Conservation (phyloP, 768 basidiomycete genomes). For the Rhizopogon sp. region DNA sequence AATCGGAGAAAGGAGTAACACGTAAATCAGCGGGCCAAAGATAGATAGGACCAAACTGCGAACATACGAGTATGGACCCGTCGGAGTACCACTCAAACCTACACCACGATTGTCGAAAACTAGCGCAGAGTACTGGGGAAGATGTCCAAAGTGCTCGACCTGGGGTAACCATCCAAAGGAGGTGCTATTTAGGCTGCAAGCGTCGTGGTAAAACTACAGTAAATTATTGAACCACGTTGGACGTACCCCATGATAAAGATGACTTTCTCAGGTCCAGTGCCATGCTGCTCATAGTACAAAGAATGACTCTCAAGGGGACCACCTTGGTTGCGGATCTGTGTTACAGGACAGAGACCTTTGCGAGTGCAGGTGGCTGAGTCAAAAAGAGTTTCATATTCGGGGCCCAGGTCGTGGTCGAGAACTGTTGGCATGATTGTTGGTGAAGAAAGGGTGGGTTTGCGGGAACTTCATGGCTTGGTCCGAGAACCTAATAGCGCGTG, state of each 20-base stretch:
- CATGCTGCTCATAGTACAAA: slow-evolving; percentile 78
- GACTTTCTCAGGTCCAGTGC: slow-evolving; percentile 56
- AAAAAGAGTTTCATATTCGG: slow-evolving; percentile 42
- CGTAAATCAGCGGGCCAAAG: too few relatives aligned
- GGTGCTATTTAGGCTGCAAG: slow-evolving; percentile 51
- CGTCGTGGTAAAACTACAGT: not conserved
- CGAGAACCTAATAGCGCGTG: too few relatives aligned
- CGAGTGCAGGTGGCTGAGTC: slow-evolving; percentile 55
- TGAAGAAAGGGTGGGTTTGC: not conserved
- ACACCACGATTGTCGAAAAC: slow-evolving; percentile 87
- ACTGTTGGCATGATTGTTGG: slow-evolving; percentile 2
- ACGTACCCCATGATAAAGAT: slow-evolving; percentile 72
- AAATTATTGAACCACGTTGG: not conserved
- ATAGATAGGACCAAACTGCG: not conserved
- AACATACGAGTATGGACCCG: slow-evolving; percentile 69
- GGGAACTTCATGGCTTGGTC: too few relatives aligned
- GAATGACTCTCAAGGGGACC: slow-evolving; percentile 60
- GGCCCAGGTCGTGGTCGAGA: slow-evolving; percentile 7
- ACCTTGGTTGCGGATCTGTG: slow-evolving; percentile 41
- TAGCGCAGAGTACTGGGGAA: slow-evolving; percentile 51
- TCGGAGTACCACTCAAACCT: slow-evolving; percentile 65
- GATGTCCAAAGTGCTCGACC: slow-evolving; percentile 56
- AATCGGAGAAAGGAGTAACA: slow-evolving; percentile 2
- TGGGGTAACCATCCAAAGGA: slow-evolving; percentile 63
- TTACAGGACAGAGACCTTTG: slow-evolving; percentile 76